Evolutionary conservation across 495 filamentous ascomycete genomes (phyloP), one percentile per base, ranked within the genome.

Genomic region (Bryoglossum gracile): DNA sequence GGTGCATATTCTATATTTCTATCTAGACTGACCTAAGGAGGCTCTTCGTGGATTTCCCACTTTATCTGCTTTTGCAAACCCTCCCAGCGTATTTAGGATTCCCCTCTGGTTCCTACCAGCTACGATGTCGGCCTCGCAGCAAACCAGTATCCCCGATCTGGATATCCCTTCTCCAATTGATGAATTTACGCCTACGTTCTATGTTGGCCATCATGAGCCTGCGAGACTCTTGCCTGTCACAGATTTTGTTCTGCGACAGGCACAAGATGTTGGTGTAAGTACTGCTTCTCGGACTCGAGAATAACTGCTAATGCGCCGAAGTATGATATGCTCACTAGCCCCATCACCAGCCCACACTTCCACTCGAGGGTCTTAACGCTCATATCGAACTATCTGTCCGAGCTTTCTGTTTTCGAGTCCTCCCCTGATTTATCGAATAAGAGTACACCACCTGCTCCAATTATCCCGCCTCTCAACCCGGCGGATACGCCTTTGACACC

Each of bases 281-380:
- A 18, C 35, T n/a, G 37, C 8, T n/a, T 26, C 26, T 19, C 16
- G 38, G 14, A 46, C 1, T 28, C 36, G 13, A 42, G n/a, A 46
- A 22, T 13, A 36, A 9, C 30, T 34, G 40, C 56, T 54, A 37
- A 48, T 22, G 54, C 22, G 14, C 40, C 55, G 18, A 51, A 97
- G 87, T 97, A 97, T 78, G 83, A 92, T 63, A 87, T 94, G 75
- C 76, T 95, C 58, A 95, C 91, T 0, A 82, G 80, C 0, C 85
- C 87, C 8, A 89, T 98, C 55, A 95, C 92, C 1, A 96, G 84
- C 41, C 58, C 77, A 8, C 73, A 83, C 57, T 96, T 96, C 61
- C 86, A 87, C 60, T 73, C 83, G 17, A 75, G 88, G 28, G 81
- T 97, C 6, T 68, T 84, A 42, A 66, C 70, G 8, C 65, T 84